Conservation (phyloP, 768 basidiomycete species). For the Podaxis sp. region DNA sequence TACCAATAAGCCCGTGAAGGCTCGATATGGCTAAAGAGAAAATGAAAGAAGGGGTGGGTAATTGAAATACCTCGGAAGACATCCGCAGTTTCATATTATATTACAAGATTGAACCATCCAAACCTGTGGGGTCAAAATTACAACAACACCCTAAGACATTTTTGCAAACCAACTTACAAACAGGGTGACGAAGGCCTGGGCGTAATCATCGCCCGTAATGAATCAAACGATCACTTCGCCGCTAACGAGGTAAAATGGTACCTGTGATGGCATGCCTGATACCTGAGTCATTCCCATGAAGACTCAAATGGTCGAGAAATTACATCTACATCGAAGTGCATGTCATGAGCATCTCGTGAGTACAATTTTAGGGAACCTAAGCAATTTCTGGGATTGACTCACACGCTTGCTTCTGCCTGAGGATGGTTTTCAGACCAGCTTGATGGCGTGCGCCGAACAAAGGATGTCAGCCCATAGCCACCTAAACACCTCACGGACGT, state of each 20-base stretch:
- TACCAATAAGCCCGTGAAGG: neutral
- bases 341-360: neutral
- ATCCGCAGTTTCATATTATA: neutral
- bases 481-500: neutral
- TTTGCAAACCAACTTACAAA: neutral
- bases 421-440: neutral
- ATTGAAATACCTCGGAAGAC: conserved; percentile 3
- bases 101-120: neutral
- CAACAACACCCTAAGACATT: neutral
- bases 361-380: neutral
- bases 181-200: neutral
- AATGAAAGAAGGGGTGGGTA: neutral
- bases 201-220: neutral
- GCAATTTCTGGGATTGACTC: conserved; percentile 2
- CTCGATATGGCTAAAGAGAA: conserved; percentile 9
- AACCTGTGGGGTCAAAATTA: neutral
- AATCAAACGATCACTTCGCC: neutral
- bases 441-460: neutral
- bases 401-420: conserved; percentile 6
- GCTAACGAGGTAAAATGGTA: neutral
- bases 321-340: neutral
- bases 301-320: neutral
- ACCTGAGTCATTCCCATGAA: conserved; percentile 1
- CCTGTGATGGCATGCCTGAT: conserved; percentile 1
- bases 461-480: neutral